Conservation (phyloP, 2,329 filamentous ascomycete species). For the Colletotrichum sp. region DNA sequence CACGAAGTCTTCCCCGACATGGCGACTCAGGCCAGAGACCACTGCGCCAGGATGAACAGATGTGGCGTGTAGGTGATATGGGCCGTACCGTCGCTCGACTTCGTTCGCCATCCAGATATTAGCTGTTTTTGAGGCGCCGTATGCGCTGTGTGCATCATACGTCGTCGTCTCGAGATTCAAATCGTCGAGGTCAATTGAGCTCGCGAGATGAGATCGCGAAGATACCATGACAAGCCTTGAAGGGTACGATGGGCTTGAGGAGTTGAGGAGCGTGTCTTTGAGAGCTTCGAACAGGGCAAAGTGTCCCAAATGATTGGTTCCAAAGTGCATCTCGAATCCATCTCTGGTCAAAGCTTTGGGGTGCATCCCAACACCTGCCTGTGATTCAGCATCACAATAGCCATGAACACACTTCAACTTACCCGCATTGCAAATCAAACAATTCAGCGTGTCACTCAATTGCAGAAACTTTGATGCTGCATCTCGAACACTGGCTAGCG, state of each 20-base stretch:
- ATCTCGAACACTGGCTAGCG: constrained; percentile 34
- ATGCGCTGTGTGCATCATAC: constrained; percentile 34
- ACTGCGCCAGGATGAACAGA: constrained; percentile 50
- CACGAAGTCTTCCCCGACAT: background rate
- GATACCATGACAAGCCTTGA: constrained; percentile 52
- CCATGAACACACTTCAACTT: background rate
- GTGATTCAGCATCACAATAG: background rate
- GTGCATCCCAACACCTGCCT: constrained; percentile 39
- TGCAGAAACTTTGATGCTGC: constrained; percentile 21
- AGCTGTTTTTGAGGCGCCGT: constrained; percentile 50
- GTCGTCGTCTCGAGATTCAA: constrained; percentile 38
- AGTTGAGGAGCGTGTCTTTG: constrained; percentile 44
- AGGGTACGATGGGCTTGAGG: constrained; percentile 38
- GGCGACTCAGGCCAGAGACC: background rate
- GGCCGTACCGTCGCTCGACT: constrained; percentile 50
- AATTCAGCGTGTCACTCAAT: constrained; percentile 23
- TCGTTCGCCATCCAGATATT: constrained; percentile 53
- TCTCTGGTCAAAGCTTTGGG: constrained; percentile 40
- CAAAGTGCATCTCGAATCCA: constrained; percentile 56
- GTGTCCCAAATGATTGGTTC: constrained; percentile 55
- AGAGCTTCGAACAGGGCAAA: constrained; percentile 49
- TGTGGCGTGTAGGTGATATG: constrained; percentile 43
- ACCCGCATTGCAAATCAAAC: constrained; percentile 49
- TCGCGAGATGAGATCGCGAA: constrained; percentile 44
- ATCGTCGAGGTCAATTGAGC: constrained; percentile 39